Conservation (phyloP, 352 stramenopile genomes). For the Discostella stelligera region DNA sequence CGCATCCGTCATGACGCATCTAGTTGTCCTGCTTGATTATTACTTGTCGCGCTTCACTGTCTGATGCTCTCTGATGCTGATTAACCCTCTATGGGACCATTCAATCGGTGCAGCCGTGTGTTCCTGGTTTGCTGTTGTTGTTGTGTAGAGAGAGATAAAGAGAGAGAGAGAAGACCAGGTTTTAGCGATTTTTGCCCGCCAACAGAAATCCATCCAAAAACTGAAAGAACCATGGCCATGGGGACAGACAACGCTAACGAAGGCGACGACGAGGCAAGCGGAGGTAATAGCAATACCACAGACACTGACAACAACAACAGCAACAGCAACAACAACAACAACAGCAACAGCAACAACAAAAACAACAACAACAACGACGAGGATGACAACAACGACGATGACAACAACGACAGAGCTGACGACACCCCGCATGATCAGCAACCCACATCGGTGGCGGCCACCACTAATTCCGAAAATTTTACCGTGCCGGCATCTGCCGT, state of each 20-base stretch:
- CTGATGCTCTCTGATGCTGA: too few relatives aligned
- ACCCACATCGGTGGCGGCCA: conserved; percentile 3
- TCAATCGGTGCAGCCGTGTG: too few relatives aligned
- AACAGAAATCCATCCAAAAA: too few relatives aligned
- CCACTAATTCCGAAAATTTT: conserved; percentile 21
- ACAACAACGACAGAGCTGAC: background rate
- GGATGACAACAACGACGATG: background rate
- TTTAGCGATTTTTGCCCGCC: too few relatives aligned
- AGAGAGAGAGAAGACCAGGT: too few relatives aligned
- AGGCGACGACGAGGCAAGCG: background rate
- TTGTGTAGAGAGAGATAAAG: too few relatives aligned
- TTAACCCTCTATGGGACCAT: too few relatives aligned
- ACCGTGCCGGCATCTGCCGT: conserved; percentile 7
- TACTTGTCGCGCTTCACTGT: too few relatives aligned
- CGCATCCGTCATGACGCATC: too few relatives aligned
- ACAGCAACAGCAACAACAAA: background rate
- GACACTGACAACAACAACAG: background rate
- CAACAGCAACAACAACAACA: background rate
- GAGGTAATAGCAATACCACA: background rate
- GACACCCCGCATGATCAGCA: background rate
- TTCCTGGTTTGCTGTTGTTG: too few relatives aligned
- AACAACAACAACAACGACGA: background rate
- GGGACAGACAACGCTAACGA: background rate
- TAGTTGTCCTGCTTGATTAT: too few relatives aligned
- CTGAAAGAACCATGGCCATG: background rate